Percentiles rank a stretch among this genome's conserved stretches.
Conservation (phyloP, 2,329 filamentous ascomycete species). For the Pezizomycotina sp. region DNA sequence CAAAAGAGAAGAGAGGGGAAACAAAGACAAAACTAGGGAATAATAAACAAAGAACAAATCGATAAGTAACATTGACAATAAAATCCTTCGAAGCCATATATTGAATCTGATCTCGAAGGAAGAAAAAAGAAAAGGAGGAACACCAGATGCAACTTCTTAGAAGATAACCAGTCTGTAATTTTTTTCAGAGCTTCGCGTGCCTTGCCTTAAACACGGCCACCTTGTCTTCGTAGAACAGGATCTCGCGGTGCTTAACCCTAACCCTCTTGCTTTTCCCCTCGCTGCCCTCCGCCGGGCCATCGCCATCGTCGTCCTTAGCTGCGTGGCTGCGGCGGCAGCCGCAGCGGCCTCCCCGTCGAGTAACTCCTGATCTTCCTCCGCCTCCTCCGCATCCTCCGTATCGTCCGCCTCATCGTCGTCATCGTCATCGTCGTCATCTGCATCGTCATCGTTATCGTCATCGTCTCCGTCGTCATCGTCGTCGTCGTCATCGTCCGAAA, state of each 20-base stretch:
- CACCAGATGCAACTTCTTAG: not conserved
- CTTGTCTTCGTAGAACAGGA: constrained; percentile 72
- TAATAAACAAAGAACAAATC: too few relatives aligned
- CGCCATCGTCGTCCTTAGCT: constrained; percentile 35
- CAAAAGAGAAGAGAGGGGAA: too few relatives aligned
- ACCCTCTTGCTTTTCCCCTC: constrained; percentile 28
- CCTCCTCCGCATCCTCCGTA: constrained; percentile 23
- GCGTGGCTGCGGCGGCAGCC: constrained; percentile 23
- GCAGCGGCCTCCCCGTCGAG: too few relatives aligned
- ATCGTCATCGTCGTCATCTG: constrained; percentile 25
- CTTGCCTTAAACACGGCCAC: constrained; percentile 64
- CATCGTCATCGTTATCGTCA: constrained; percentile 28
- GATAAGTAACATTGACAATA: too few relatives aligned
- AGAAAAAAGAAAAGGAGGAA: not conserved
- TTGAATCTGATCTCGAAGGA: too few relatives aligned
- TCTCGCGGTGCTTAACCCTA: constrained; percentile 53
- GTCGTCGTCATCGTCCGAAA: constrained; percentile 35
- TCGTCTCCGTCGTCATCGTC: constrained; percentile 34
- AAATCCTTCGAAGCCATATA: too few relatives aligned
- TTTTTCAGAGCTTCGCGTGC: constrained; percentile 17
- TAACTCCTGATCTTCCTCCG: constrained; percentile 5
- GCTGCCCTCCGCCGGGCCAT: constrained; percentile 35
- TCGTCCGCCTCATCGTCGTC: constrained; percentile 28
- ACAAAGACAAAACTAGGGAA: too few relatives aligned
- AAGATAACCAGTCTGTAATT: too few relatives aligned